These are phyloP conservation scores for Ensete ventricosum DNA, from an alignment of 176 grass and related monocot species.

Conservation along the genomic window DNA sequence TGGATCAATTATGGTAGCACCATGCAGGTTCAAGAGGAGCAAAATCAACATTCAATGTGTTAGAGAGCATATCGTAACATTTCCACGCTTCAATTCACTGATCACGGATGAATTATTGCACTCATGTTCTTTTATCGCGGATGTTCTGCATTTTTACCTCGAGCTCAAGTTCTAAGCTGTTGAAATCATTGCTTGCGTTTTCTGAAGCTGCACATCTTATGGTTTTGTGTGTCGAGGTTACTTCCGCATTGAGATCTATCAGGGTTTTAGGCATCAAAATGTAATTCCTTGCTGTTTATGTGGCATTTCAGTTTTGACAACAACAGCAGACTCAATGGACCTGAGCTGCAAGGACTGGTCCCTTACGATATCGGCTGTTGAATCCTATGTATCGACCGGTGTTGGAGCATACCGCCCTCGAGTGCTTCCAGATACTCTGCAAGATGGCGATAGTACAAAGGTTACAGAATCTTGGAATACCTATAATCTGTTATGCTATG, in stretches of 20 bases:
- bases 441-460: background rate
- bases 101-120: too few relatives aligned
- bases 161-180: background rate
- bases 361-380: conserved; percentile 84
- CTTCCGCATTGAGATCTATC: background rate
- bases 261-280: background rate
- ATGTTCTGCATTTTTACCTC: too few relatives aligned
- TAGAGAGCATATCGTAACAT: too few relatives aligned
- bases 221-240: too few relatives aligned
- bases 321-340: conserved; percentile 89
- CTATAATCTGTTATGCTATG: background rate
- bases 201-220: background rate
- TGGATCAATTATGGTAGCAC: too few relatives aligned
- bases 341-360: conserved; percentile 80
- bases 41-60: too few relatives aligned
- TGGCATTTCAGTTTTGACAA: conserved; percentile 67
- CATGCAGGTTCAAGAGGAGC: too few relatives aligned
- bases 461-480: background rate
- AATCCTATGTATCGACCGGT: background rate
- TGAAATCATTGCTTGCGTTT: background rate
- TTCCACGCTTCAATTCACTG: too few relatives aligned
- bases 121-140: too few relatives aligned
- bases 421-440: background rate
- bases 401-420: background rate
- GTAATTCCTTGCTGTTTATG: background rate